Evolutionary conservation across 1,139 yeast species (phyloP).

Genomic region (Debaryomycetaceae sp.): DNA sequence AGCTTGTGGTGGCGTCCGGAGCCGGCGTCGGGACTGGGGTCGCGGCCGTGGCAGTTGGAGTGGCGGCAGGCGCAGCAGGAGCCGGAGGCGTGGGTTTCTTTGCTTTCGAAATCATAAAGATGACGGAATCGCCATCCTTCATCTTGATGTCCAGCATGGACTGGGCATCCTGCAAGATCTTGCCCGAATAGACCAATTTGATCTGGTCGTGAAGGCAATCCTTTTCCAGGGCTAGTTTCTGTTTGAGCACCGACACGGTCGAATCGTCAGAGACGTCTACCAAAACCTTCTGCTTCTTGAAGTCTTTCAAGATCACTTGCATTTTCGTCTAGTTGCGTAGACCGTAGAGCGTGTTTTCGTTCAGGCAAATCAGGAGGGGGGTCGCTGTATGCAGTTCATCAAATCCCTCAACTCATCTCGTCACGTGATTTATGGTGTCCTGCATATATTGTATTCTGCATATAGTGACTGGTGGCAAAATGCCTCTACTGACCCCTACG

Average conservation of each 20-base stretch:
- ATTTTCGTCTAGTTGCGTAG: conserved; percentile 22
- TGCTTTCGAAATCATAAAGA: conserved; percentile 71
- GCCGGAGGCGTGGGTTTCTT: conserved; percentile 20
- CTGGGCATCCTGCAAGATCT: conserved; percentile 78
- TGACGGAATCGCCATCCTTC: conserved; percentile 83
- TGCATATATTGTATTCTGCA: too few species aligned
- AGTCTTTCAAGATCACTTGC: conserved; percentile 82
- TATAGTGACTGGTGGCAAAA: not conserved
- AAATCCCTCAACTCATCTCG: too few species aligned
- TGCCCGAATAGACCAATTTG: conserved; percentile 87
- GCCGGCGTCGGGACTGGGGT: conserved; percentile 2
- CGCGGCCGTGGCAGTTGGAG: conserved; percentile 3
- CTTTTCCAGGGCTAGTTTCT: conserved; percentile 57
- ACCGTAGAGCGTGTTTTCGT: too few species aligned
- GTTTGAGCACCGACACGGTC: conserved; percentile 52
- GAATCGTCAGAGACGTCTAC: conserved; percentile 65
- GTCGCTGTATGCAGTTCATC: too few species aligned
- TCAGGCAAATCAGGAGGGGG: too few species aligned
- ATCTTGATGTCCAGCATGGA: conserved; percentile 62
- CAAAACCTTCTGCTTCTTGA: conserved; percentile 81
- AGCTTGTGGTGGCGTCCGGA: conserved; percentile 1
- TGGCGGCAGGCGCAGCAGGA: conserved; percentile 4
- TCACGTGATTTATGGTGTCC: too few species aligned
- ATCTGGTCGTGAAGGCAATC: conserved; percentile 66
- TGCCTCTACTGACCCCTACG: conserved; percentile 14